Evolutionary conservation across 208 protist genomes (phyloP), one percentile per base, ranked within the genome.

Genomic region (Phytomonas sp.): DNA sequence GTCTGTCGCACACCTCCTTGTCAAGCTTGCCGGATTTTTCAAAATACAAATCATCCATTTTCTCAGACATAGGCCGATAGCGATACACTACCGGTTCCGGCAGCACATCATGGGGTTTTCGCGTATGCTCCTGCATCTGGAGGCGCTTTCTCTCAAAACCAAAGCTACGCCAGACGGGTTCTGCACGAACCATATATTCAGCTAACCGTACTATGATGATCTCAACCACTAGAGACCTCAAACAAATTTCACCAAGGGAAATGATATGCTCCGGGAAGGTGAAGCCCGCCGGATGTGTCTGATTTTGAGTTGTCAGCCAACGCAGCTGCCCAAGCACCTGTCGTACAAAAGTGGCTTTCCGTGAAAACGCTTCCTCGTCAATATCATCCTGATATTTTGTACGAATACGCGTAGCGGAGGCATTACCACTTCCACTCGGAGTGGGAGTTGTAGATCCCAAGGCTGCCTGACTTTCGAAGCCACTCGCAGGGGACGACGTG

Each of bases 151-250:
- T 86, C 77, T 97, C 92, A 65, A 78, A 92, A 12, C 89, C 89
- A 67, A 85, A 89, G 65, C 76, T 80, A 29, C 82, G 82, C 90
- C 92, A 97, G 7, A 93, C 82, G 42, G 88, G 87, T 82, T 97
- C 92, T 26, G 86, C 87, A 12, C 92, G 92, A 62, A 94, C 84
- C 78, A 95, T 86, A 79, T 97, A 97, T 82, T 97, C 92, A 73
- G 86, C 87, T 63, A 97, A 65, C 11, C 92, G 87, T 7, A 80
- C 70, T n/a, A 77, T 73, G 34, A 94, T 80, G 66, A 93, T 90
- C 67, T 94, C 88, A 30, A 84, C 92, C 19, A 94, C 80, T 32
- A 97, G 76, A 36, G 84, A 71, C 78, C 93, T 92, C 29, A 94
- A 67, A 60, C 82, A 91, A 2, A 92, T 72, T 74, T 94, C 91